These are phyloP conservation scores for Ganoderma leucocontextum DNA, from an alignment of 1,284 basidiomycete genomes.

Conservation along the genomic window DNA sequence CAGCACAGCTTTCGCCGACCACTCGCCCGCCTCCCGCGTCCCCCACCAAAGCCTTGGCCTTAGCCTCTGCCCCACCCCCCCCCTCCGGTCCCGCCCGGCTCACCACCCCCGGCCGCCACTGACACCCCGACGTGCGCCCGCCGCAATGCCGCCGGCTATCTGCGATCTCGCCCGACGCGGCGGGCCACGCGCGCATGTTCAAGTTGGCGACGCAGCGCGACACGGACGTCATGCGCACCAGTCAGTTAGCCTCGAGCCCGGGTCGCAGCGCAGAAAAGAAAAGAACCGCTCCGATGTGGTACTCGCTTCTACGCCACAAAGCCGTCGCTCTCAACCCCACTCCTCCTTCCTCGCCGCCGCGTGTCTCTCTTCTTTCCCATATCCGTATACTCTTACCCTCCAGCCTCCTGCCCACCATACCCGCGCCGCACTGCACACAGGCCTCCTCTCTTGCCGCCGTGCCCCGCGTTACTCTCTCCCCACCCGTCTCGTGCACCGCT, in stretches of 20 bases:
- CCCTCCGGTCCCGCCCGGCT: slow-evolving; percentile 4
- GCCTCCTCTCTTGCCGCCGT: not conserved
- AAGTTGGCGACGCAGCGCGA: slow-evolving; percentile 8
- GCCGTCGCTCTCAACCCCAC: slow-evolving; percentile 25
- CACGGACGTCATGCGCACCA: slow-evolving; percentile 15
- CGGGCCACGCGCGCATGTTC: not conserved
- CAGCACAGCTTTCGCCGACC: slow-evolving; percentile 25
- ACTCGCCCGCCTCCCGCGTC: not conserved
- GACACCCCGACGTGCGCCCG: slow-evolving; percentile 1
- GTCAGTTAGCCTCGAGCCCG: slow-evolving; percentile 19
- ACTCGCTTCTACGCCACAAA: slow-evolving; percentile 34
- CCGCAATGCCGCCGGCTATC: slow-evolving; percentile 3
- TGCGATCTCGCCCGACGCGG: not conserved
- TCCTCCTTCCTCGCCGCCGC: slow-evolving; percentile 20
- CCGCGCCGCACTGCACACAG: slow-evolving; percentile 5
- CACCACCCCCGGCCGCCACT: not conserved
- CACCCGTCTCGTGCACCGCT: not conserved
- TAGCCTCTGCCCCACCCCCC: not conserved
- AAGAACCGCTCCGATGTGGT: slow-evolving; percentile 4
- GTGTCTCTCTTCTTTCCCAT: slow-evolving; percentile 9
- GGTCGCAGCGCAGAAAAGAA: not conserved
- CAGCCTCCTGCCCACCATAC: not conserved
- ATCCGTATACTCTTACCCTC: slow-evolving; percentile 14
- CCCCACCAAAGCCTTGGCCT: not conserved
- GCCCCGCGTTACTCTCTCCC: not conserved